Base-by-base conservation (phyloP, 2,329 filamentous ascomycete species). In the Pseudogymnoascus sp. region DNA sequence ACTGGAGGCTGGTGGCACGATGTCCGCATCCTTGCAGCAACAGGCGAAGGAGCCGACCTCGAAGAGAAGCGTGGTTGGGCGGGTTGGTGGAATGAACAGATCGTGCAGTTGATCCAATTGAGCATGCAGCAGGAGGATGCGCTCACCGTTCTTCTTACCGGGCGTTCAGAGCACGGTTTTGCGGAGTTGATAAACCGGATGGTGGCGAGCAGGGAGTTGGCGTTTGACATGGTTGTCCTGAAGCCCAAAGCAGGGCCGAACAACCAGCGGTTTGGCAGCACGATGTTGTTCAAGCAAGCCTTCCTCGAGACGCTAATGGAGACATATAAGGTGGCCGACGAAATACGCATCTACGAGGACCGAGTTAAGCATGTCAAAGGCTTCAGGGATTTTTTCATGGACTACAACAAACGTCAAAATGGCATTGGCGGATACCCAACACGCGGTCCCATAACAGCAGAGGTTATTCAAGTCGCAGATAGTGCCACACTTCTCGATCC, bases 1-100 rank as follows among this genome's bases (percentile, higher is more conserved):
- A 89, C 88, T 68, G 93, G 93, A 68, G 92, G 93, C 66, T 99
- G 95, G 95, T 99, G 95, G 95, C 95, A 99, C 76, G 93, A 97
- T 72, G 84, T 86, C 47, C 86, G 85, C 67, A 93, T 99, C 66
- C 85, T 99, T 24, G 86, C 88, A 10, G 87, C 93, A 1, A 96
- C 92, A 0, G 95, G 95, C 61, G 83, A 91, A 64, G 95, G 95
- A 14, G 74, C 88, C 5, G 90, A 91, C 61, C 84, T 84, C 64
- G 95, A 97, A 76, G 93, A 97, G 74, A 79, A 83, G 44, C 86
- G 86, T 24, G 93, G 84, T 8, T 99, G 93, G 93, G 80, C 89
- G 64, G 92, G 92, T 37, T 97, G 91, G 89, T 99, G 95, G 95
- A 97, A 97, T 72, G 93, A 97, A 73, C 86, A 89, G 70, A 87